Percentiles rank a stretch among this genome's conserved stretches.
phyloP scores from a whole-genome alignment of 306 rosid genomes.

The Ochetophila trinervis region DNA sequence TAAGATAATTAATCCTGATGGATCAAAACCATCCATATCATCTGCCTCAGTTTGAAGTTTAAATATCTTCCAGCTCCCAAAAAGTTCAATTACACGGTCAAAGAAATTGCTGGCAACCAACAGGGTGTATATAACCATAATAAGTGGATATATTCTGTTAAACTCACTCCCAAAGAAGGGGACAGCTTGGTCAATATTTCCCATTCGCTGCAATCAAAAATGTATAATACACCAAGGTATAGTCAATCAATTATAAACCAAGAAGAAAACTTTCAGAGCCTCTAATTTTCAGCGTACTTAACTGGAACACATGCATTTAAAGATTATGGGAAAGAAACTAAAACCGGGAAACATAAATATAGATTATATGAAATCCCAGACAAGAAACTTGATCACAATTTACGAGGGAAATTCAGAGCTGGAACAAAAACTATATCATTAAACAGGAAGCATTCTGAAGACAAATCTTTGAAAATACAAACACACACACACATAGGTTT shows the following conservation, averaged over 20 bases:
- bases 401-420: background rate
- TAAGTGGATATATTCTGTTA: constrained; percentile 89
- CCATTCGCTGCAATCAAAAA: constrained; percentile 80
- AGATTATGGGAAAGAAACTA: background rate
- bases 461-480: too few species aligned
- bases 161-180: constrained; percentile 86
- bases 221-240: constrained; percentile 29
- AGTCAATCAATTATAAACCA: constrained; percentile 11
- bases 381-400: background rate
- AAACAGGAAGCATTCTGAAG: constrained; percentile 6
- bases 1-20: constrained; percentile 87
- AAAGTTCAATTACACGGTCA: constrained; percentile 65
- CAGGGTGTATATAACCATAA: constrained; percentile 91
- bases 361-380: background rate
- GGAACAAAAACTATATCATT: background rate
- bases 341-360: background rate
- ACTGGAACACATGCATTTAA: constrained; percentile 6
- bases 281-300: constrained; percentile 6
- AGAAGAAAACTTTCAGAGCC: constrained; percentile 10
- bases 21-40: constrained; percentile 89
- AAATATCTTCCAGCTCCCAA: constrained; percentile 91
- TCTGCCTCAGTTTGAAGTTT: constrained; percentile 79
- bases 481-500: too few species aligned
- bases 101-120: constrained; percentile 93
- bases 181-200: constrained; percentile 74